Evolutionary conservation across 441 rosid species (phyloP).

Genomic region (Raphanus hybrid): DNA sequence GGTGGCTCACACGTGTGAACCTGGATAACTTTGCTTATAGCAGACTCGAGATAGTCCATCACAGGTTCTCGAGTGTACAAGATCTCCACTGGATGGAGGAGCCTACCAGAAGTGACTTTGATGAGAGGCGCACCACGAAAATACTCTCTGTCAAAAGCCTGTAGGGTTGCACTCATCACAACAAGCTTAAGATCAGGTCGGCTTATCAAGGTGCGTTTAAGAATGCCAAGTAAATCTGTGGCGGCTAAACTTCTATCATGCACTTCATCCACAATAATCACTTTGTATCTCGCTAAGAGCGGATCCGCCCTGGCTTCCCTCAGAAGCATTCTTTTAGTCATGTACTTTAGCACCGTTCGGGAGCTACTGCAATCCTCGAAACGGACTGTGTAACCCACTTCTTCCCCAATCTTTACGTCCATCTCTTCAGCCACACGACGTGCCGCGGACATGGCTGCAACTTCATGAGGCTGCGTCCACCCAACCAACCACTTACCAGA

Average conservation of each 20-base stretch:
- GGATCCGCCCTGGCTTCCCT: not conserved
- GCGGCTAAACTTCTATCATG: not conserved
- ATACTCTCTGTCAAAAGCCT: not conserved
- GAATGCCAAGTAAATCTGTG: not conserved
- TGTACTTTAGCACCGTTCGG: not conserved
- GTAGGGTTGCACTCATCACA: not conserved
- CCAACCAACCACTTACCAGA: not conserved
- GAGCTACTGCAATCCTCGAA: not conserved
- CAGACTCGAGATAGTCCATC: not conserved
- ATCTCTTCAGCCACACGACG: not conserved
- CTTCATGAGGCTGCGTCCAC: not conserved
- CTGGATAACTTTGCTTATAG: not conserved
- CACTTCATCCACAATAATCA: not conserved
- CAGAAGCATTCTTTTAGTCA: not conserved
- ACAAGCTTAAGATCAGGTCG: conserved; percentile 3
- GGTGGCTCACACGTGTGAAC: not conserved
- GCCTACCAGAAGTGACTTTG: not conserved
- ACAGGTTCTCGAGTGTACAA: not conserved
- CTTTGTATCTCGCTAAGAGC: not conserved
- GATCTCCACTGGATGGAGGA: not conserved
- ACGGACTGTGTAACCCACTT: not conserved
- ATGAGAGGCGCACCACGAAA: not conserved
- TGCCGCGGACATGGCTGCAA: not conserved
- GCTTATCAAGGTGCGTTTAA: not conserved
- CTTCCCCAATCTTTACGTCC: not conserved